Conservation (phyloP, 1,284 basidiomycete genomes). For the Xerocomus minutiporus region DNA sequence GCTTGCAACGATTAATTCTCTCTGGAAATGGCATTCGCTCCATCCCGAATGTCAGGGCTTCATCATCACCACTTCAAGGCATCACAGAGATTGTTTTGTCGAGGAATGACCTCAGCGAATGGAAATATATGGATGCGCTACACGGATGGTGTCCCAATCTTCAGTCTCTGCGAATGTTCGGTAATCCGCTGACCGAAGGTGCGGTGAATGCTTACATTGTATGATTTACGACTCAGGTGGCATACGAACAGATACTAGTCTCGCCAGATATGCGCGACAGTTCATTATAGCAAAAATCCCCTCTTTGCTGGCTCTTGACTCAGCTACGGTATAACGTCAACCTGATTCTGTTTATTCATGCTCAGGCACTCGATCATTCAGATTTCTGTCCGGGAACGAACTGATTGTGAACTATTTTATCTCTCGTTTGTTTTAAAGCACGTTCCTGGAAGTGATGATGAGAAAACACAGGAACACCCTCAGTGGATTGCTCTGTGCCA, state of each 20-base stretch:
- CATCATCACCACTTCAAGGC: constrained; percentile 25
- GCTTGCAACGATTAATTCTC: constrained; percentile 56
- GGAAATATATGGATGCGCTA: constrained; percentile 71
- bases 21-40: constrained; percentile 56
- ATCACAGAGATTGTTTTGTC: constrained; percentile 63
- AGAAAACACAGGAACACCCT: constrained; percentile 49
- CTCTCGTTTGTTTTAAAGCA: constrained; percentile 57
- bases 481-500: constrained; percentile 59
- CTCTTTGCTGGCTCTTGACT: constrained; percentile 63
- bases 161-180: constrained; percentile 51
- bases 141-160: constrained; percentile 61
- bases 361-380: constrained; percentile 31
- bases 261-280: constrained; percentile 51
- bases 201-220: constrained; percentile 7
- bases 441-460: constrained; percentile 40
- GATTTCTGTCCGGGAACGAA: constrained; percentile 70
- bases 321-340: constrained; percentile 48
- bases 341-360: constrained; percentile 7
- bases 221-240: constrained; percentile 1
- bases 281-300: constrained; percentile 72
- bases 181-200: constrained; percentile 63
- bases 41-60: constrained; percentile 43
- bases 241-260: constrained; percentile 34
- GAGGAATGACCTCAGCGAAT: constrained; percentile 56
- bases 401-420: constrained; percentile 87